These are phyloP conservation scores for Gyromitra esculenta DNA, from an alignment of 2,329 filamentous ascomycete genomes.

Conservation along the genomic window DNA sequence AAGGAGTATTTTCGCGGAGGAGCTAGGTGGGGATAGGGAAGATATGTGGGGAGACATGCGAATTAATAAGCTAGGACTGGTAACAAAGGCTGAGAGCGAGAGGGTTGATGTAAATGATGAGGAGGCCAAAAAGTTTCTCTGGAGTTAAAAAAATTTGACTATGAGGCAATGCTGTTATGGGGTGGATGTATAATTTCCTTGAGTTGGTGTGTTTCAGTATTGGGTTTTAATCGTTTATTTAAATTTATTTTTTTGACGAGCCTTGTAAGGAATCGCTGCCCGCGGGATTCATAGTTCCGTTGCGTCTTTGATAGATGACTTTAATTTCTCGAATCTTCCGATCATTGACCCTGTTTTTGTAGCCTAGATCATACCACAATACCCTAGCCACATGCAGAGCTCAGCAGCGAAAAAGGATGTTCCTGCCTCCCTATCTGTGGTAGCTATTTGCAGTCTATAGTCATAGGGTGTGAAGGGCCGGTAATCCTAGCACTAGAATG, in stretches of 20 bases:
- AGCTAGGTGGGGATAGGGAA: conserved; percentile 77
- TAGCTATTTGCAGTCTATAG: too few relatives aligned
- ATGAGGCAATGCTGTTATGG: neutral
- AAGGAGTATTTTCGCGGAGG: conserved; percentile 72
- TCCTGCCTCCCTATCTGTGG: too few relatives aligned
- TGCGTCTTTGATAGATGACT: neutral
- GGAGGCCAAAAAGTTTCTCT: conserved; percentile 69
- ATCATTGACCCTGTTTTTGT: neutral
- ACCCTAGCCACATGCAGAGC: too few relatives aligned
- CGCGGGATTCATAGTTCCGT: neutral
- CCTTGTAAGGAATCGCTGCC: neutral
- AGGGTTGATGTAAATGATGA: conserved; percentile 73
- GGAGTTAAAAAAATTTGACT: conserved; percentile 19
- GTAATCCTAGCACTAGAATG: too few relatives aligned
- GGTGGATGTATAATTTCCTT: neutral
- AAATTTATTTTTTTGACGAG: neutral
- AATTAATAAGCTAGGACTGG: conserved; percentile 74
- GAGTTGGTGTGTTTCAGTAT: neutral
- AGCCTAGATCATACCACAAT: too few relatives aligned
- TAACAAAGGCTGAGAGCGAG: conserved; percentile 72
- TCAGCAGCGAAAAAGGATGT: too few relatives aligned
- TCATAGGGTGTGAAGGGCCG: too few relatives aligned
- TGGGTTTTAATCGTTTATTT: neutral
- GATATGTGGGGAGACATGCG: conserved; percentile 85
- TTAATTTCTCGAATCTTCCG: neutral